Evolutionary conservation across 257 asterid species (phyloP).

Genomic region (Parsonsia alboflavescens): DNA sequence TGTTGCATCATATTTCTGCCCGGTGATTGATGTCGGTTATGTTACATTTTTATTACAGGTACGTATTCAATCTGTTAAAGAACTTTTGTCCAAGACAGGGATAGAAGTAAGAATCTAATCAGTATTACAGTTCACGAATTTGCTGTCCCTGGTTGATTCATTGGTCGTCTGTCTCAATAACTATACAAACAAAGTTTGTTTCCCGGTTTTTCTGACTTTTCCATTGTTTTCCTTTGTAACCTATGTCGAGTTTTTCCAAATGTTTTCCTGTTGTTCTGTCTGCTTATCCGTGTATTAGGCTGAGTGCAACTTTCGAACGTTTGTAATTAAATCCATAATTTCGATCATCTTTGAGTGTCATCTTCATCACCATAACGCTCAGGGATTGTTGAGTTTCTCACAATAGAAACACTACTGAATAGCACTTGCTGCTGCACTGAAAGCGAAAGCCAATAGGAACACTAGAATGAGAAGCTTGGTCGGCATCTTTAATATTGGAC

Average conservation of each 20-base stretch:
- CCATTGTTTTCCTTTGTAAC: background rate
- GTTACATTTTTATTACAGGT: slow-evolving; percentile 38
- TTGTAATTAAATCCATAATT: background rate
- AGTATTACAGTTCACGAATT: background rate
- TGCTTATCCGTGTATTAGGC: background rate
- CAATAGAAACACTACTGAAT: background rate
- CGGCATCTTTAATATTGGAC: background rate
- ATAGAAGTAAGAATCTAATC: slow-evolving; percentile 50
- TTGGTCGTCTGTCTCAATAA: background rate
- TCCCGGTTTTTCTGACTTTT: background rate
- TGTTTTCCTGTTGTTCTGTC: background rate
- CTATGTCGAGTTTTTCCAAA: background rate
- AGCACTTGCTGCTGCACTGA: background rate
- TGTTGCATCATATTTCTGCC: no score
- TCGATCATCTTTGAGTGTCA: background rate
- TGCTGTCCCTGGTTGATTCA: background rate
- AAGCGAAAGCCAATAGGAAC: background rate
- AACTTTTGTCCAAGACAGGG: slow-evolving; percentile 45
- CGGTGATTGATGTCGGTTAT: background rate
- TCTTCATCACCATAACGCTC: background rate
- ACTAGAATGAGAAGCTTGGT: background rate
- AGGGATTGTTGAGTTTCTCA: background rate
- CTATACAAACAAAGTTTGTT: background rate
- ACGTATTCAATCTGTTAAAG: slow-evolving; percentile 58
- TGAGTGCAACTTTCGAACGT: background rate